Conservation (phyloP, 768 basidiomycete species). For the Cystofilobasidium bisporidii region DNA sequence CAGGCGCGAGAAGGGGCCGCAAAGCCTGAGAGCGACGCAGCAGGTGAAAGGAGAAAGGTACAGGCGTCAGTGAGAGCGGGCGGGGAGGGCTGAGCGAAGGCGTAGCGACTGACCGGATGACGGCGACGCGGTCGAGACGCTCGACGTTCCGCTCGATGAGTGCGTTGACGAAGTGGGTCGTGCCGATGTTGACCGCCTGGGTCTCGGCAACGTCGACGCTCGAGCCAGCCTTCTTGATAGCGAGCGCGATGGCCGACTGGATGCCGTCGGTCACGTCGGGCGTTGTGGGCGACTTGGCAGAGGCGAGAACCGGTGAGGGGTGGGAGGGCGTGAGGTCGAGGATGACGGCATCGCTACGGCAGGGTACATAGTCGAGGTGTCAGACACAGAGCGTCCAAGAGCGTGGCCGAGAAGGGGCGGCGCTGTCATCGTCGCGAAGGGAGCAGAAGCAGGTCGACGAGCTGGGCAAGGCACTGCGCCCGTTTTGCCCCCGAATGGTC, state of each 20-base stretch:
- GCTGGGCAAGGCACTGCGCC: too few relatives aligned
- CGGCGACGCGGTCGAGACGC: conserved; percentile 53
- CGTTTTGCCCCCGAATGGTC: too few relatives aligned
- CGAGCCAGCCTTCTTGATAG: background rate
- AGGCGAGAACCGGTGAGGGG: background rate
- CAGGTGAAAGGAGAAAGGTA: too few relatives aligned
- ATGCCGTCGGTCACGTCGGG: background rate
- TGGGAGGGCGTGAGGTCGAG: background rate
- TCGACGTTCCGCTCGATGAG: conserved; percentile 52
- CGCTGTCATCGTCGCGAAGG: too few relatives aligned
- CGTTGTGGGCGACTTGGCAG: background rate
- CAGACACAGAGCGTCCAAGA: too few relatives aligned
- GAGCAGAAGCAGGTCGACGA: too few relatives aligned
- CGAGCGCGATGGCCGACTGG: background rate
- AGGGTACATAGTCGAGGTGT: too few relatives aligned
- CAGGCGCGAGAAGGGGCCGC: background rate
- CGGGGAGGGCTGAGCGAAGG: too few relatives aligned
- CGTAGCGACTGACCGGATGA: conserved; percentile 57
- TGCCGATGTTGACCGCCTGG: background rate
- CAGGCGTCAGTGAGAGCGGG: too few relatives aligned
- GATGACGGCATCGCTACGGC: background rate
- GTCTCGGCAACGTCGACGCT: background rate
- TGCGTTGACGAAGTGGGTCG: conserved; percentile 50
- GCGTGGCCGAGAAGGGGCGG: too few relatives aligned
- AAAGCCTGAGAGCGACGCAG: background rate